These are phyloP conservation scores for Pseudomicrostroma phylloplanum DNA, from an alignment of 1,284 basidiomycete species.

Conservation along the genomic window DNA sequence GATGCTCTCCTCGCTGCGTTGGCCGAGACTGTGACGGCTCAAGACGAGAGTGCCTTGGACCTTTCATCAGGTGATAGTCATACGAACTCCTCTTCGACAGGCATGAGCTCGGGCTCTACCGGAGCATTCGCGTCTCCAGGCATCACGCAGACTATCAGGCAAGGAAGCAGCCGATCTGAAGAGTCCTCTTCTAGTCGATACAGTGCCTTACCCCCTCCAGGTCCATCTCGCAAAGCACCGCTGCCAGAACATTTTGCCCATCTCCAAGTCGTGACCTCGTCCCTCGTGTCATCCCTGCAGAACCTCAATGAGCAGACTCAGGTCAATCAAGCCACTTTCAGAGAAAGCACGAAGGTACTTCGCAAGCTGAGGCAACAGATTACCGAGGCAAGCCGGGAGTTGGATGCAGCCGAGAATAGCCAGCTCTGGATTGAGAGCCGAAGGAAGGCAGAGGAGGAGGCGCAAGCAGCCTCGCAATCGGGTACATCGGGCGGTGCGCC, in stretches of 20 bases:
- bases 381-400: not conserved
- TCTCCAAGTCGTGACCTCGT: not conserved
- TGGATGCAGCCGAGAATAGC: not conserved
- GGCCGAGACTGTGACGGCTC: not conserved
- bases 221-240: conserved; percentile 3
- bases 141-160: too few relatives aligned
- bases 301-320: not conserved
- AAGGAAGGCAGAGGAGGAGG: not conserved
- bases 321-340: not conserved
- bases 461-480: too few relatives aligned
- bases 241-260: not conserved
- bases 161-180: not conserved
- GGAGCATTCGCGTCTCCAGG: too few relatives aligned
- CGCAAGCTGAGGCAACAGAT: not conserved
- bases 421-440: not conserved
- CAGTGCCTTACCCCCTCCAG: not conserved
- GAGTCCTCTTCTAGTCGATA: not conserved
- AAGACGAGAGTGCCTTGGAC: not conserved
- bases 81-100: too few relatives aligned
- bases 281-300: not conserved
- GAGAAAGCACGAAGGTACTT: not conserved
- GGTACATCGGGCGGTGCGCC: too few relatives aligned
- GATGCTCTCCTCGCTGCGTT: not conserved
- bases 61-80: too few relatives aligned
- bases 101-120: too few relatives aligned